Base-by-base conservation (phyloP, 2,329 filamentous ascomycete species). In the Sphaerulina populicola region DNA sequence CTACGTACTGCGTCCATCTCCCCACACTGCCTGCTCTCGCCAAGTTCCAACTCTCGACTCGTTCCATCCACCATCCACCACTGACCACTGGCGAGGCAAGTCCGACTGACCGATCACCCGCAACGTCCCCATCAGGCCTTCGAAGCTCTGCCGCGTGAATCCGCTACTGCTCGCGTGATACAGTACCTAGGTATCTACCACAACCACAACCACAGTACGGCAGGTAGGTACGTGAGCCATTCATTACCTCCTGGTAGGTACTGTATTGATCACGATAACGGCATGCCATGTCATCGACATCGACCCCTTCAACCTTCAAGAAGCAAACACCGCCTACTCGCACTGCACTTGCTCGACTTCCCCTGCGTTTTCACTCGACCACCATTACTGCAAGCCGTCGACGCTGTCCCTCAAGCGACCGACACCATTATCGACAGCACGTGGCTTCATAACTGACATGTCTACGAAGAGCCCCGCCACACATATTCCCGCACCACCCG, bases 391-490 rank as follows among this genome's bases (percentile, higher is more conserved):
- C 15, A 15, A 23, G 15, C 18, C 1, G 8, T 23, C 39, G 2
- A 18, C 15, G 15, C 18, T 27, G 3, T 41, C 11, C 15, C 39
- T 39, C 39, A 10, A 21, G 39, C 18, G 39, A 23, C 39, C 39
- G 27, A 8, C 9, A 37, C 29, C 21, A 41, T 15, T 41, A 31
- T 41, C 47, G 30, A 15, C 51, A 35, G 3, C 45, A 15, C 33
- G 44, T 23, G 36, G 33, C 41, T 41, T 36, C 41, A 42, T 44
- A 39, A 52, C 54, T 56, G 49, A 56, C 45, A 56, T 56, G 54
- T 40, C 54, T 33, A 51, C 51, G 31, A 56, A 56, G 51, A 51
- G 37, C 36, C 30, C 44, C 15, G 38, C 52, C 29, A 35, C 44
- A 36, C n/a, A 44, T 10, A 51, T 36, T 30, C 36, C 52, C 23